Evolutionary conservation across 371 early-diverging fungal genomes (phyloP), one percentile per base, ranked within the genome.

Genomic region (Saksenaea oblongispora): DNA sequence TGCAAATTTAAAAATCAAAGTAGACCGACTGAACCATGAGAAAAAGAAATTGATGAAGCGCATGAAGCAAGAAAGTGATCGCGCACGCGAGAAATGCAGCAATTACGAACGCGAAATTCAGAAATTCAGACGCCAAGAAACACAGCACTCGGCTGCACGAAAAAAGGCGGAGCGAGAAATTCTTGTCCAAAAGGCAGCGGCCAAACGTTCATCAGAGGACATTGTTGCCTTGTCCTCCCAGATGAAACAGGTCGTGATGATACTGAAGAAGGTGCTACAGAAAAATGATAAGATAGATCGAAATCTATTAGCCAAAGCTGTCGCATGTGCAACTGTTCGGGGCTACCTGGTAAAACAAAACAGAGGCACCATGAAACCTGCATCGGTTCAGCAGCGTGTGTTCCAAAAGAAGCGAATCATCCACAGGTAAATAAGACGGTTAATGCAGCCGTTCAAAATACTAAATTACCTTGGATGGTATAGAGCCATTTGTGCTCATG

Each of bases 31-130:
- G 22, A 82, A 76, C 56, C 84, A 82, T 14, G 94, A 94, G 70
- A 92, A 92, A 69, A 76, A 87, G 56, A 83, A 87, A 14, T 75
- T 91, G 72, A 69, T 90, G 63, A 90, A 89, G 60, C 87, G 58
- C 39, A 36, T 36, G 31, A 56, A 56, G 34, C 56, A 86, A 63
- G 91, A 92, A 57, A 75, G 56, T 14, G 37, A 56, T 56, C 37
- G 56, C n/a, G 35, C 35, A 15, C 56, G 56, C 56, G 56, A 56
- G 28, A 74, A 84, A 44, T 72, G 79, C 18, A 75, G 73, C 24
- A 74, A 75, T 17, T 84, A 78, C 56, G 87, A 89, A 39, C 76
- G 83, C 56, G 56, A 34, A 14, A 35, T 18, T 10, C 56, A 34
- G 41, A 37, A 41, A 58, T 58, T 13, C 31, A 22, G 42, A 41